Evolutionary conservation across 495 filamentous ascomycete genomes (phyloP).

Genomic region (Xeromyces bisporus): DNA sequence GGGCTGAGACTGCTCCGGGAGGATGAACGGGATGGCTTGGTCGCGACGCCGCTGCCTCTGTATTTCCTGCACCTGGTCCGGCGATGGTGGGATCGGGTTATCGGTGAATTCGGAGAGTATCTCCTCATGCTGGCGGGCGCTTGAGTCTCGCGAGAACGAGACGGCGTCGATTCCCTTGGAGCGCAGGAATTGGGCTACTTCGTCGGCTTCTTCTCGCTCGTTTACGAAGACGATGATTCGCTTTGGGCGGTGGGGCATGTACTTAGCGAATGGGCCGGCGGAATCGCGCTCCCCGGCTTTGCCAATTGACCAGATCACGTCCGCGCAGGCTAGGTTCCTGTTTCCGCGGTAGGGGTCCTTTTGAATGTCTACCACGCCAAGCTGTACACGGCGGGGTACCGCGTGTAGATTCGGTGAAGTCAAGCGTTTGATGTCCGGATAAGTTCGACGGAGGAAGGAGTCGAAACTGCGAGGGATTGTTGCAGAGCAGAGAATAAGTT

Average conservation of each 20-base stretch:
- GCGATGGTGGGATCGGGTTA: constrained; percentile 23
- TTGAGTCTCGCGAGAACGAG: constrained; percentile 65
- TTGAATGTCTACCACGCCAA: constrained; percentile 81
- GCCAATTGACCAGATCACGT: constrained; percentile 85
- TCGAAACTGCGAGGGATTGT: constrained; percentile 87
- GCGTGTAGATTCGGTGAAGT: constrained; percentile 92
- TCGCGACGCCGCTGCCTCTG: constrained; percentile 15
- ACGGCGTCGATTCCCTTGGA: constrained; percentile 78
- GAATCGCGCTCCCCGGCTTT: constrained; percentile 44
- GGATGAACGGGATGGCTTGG: constrained; percentile 17
- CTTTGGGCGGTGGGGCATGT: constrained; percentile 43
- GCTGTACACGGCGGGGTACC: constrained; percentile 83
- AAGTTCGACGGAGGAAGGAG: constrained; percentile 57
- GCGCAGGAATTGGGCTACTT: constrained; percentile 61
- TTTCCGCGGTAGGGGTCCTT: constrained; percentile 83
- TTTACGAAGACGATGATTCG: constrained; percentile 95
- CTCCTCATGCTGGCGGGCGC: constrained; percentile 52
- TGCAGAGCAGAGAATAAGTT: constrained; percentile 90
- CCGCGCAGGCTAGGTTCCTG: constrained; percentile 78
- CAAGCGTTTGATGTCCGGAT: constrained; percentile 66
- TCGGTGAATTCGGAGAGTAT: constrained; percentile 64
- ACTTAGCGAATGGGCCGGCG: constrained; percentile 14
- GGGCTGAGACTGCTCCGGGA: constrained; percentile 7
- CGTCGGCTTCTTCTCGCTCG: constrained; percentile 72
- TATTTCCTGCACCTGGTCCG: constrained; percentile 22